phyloP scores from a whole-genome alignment of 768 basidiomycete species.

The Auricularia sp. region DNA sequence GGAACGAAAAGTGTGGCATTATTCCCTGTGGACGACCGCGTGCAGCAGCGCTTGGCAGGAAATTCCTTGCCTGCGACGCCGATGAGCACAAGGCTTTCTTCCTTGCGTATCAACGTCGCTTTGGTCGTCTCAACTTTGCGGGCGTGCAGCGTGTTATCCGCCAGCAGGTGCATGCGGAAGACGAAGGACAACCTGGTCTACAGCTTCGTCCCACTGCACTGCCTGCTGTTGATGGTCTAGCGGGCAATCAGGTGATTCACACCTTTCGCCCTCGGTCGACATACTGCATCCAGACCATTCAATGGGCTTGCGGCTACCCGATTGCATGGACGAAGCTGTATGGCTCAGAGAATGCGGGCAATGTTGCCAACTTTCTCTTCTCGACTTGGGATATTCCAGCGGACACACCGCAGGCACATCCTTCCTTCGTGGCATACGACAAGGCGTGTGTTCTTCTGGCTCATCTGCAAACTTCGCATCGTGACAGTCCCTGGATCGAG shows the following conservation, averaged over 20 bases:
- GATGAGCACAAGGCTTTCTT: constrained; percentile 14
- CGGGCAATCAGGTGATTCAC: background rate
- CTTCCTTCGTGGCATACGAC: constrained; percentile 12
- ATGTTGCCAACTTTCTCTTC: background rate
- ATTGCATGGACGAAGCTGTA: constrained; percentile 18
- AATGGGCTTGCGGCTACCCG: constrained; percentile 19
- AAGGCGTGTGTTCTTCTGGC: constrained; percentile 12
- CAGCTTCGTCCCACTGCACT: background rate
- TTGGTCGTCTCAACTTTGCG: constrained; percentile 15
- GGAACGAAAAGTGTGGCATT: constrained; percentile 15
- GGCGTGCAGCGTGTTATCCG: constrained; percentile 20
- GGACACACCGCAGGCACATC: background rate
- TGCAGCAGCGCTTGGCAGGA: background rate
- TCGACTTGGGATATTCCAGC: background rate
- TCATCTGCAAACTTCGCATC: constrained; percentile 11
- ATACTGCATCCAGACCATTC: constrained; percentile 12
- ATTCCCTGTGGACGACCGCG: constrained; percentile 13
- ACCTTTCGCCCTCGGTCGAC: constrained; percentile 2
- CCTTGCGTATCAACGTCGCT: constrained; percentile 9
- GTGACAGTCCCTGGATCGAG: constrained; percentile 8
- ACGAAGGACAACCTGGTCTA: background rate
- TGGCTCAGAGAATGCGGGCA: constrained; percentile 12
- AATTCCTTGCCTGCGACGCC: constrained; percentile 12
- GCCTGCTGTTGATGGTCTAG: background rate
- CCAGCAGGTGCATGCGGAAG: constrained; percentile 9